Conservation (phyloP, 805 yeast species). For the Candida insectalens region DNA sequence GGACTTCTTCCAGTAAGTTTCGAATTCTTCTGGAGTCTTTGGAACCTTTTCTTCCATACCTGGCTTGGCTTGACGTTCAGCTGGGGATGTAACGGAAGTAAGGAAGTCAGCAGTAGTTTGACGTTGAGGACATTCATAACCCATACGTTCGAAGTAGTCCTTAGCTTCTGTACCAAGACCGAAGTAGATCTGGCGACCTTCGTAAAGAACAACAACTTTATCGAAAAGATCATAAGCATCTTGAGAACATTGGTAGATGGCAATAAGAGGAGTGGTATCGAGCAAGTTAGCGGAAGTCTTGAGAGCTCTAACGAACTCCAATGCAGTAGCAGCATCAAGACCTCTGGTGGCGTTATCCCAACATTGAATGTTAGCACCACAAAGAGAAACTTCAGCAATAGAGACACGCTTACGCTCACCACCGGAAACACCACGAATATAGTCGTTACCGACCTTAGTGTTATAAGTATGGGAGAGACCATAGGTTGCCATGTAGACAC, state of each 20-base stretch:
- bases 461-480: slow-evolving; percentile 39
- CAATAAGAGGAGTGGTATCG: slow-evolving; percentile 41
- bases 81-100: slow-evolving; percentile 26
- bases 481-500: slow-evolving; percentile 26
- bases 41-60: slow-evolving; percentile 32
- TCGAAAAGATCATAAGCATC: slow-evolving; percentile 35
- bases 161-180: slow-evolving; percentile 30
- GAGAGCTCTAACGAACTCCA: slow-evolving; percentile 50
- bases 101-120: slow-evolving; percentile 38
- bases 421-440: slow-evolving; percentile 56
- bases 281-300: slow-evolving; percentile 43
- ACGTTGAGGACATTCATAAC: slow-evolving; percentile 35
- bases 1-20: slow-evolving; percentile 28
- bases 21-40: slow-evolving; percentile 30
- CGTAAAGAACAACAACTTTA: slow-evolving; percentile 31
- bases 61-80: slow-evolving; percentile 21
- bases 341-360: slow-evolving; percentile 71
- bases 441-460: slow-evolving; percentile 56
- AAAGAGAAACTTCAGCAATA: slow-evolving; percentile 42
- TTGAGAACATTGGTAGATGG: slow-evolving; percentile 38
- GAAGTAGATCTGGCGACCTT: slow-evolving; percentile 33
- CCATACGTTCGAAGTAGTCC: slow-evolving; percentile 31
- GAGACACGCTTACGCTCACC: slow-evolving; percentile 62
- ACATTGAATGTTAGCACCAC: slow-evolving; percentile 35
- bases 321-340: slow-evolving; percentile 61